Conservation (phyloP, 2,329 filamentous ascomycete genomes). For the Aspergillus sp. region DNA sequence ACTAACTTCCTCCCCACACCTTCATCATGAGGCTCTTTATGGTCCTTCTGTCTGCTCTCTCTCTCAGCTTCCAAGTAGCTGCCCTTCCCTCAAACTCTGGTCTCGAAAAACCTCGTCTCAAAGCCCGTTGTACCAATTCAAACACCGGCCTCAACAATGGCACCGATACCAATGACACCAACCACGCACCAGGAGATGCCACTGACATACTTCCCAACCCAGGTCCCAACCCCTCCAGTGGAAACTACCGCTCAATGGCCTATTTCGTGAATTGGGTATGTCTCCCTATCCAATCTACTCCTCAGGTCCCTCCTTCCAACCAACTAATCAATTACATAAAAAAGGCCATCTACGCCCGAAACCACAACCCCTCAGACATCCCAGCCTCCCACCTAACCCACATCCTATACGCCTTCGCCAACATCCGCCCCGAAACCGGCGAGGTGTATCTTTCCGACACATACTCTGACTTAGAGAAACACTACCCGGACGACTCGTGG, state of each 20-base stretch:
- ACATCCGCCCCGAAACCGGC: conserved; percentile 74
- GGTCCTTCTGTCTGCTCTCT: not conserved
- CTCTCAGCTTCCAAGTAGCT: not conserved
- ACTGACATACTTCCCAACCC: not conserved
- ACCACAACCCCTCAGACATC: conserved; percentile 82
- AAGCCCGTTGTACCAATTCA: not conserved
- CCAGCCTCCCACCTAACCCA: conserved; percentile 81
- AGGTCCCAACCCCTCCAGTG: not conserved
- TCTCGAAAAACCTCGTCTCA: not conserved
- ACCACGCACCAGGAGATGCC: not conserved
- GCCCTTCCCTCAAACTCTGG: not conserved
- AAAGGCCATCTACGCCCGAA: conserved; percentile 79
- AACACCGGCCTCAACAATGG: not conserved
- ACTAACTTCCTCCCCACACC: not conserved
- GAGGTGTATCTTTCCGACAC: conserved; percentile 74
- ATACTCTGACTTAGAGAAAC: conserved; percentile 69
- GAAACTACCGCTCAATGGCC: conserved; percentile 32
- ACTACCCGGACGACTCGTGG: conserved; percentile 65
- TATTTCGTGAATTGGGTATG: conserved; percentile 50
- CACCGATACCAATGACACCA: not conserved
- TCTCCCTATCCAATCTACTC: too few relatives aligned
- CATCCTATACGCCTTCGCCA: conserved; percentile 87
- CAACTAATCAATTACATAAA: not conserved
- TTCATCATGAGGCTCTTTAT: conserved; percentile 4
- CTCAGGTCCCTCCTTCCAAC: not conserved